These are phyloP conservation scores for Teratosphaeria nubilosa DNA, from an alignment of 2,329 filamentous ascomycete genomes.

Conservation along the genomic window DNA sequence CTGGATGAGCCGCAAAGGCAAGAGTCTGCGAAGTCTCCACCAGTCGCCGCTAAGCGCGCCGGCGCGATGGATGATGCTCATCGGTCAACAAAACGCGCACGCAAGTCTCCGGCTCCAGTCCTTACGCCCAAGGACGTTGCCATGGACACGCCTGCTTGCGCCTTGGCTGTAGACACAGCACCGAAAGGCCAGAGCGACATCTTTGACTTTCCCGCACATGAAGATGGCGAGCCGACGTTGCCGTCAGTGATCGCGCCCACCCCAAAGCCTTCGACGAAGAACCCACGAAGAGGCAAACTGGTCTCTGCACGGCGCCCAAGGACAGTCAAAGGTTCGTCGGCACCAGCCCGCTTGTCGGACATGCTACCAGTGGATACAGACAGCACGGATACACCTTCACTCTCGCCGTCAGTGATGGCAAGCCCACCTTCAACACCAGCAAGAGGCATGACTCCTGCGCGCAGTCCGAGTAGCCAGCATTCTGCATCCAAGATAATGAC, in stretches of 20 bases:
- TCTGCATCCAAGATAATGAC: conserved; percentile 11
- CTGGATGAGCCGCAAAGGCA: not conserved
- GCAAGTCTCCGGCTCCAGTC: not conserved
- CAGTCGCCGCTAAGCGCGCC: conserved; percentile 1
- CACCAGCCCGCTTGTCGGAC: conserved; percentile 19
- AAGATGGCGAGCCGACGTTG: conserved; percentile 6
- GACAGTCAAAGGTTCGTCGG: conserved; percentile 18
- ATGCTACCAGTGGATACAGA: conserved; percentile 19
- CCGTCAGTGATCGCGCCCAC: not conserved
- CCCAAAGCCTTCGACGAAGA: conserved; percentile 1
- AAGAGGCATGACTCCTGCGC: conserved; percentile 2
- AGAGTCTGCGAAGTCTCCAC: not conserved
- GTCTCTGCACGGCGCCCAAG: conserved; percentile 6
- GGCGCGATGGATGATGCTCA: not conserved
- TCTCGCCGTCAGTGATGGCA: conserved; percentile 8
- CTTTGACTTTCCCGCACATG: conserved; percentile 13
- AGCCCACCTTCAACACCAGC: conserved; percentile 14
- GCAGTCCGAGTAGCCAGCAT: conserved; percentile 6
- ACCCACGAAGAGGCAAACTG: conserved; percentile 7
- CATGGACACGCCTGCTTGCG: not conserved
- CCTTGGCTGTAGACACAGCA: not conserved
- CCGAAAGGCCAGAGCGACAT: conserved; percentile 7
- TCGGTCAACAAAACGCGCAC: conserved; percentile 1
- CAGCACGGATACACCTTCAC: conserved; percentile 9
- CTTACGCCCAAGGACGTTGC: not conserved